Conservation (phyloP, 768 basidiomycete species). For the Leccinum boreale region DNA sequence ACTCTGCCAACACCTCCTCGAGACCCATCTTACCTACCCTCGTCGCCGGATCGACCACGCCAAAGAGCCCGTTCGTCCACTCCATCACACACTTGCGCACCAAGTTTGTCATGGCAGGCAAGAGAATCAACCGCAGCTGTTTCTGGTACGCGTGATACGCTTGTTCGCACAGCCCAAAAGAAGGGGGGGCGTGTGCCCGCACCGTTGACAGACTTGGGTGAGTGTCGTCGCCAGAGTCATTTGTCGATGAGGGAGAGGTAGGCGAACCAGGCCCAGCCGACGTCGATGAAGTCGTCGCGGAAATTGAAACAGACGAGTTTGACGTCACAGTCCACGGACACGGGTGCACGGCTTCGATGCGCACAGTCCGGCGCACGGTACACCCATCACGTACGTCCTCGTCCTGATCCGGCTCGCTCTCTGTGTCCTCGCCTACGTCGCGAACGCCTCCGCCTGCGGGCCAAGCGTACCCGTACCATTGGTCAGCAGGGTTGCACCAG, state of each 20-base stretch:
- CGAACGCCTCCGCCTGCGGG: slow-evolving; percentile 33
- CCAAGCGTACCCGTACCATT: slow-evolving; percentile 53
- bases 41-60: slow-evolving; percentile 50
- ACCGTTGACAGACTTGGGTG: slow-evolving; percentile 52
- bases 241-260: slow-evolving; percentile 16
- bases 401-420: slow-evolving; percentile 26
- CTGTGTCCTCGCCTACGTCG: slow-evolving; percentile 25
- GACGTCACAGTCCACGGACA: slow-evolving; percentile 55
- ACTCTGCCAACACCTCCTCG: slow-evolving; percentile 56
- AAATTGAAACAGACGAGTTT: slow-evolving; percentile 6
- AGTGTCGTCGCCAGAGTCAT: slow-evolving; percentile 19
- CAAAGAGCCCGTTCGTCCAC: slow-evolving; percentile 43
- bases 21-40: slow-evolving; percentile 51
- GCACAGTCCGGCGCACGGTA: slow-evolving; percentile 17
- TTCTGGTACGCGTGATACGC: slow-evolving; percentile 56
- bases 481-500: slow-evolving; percentile 74
- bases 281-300: slow-evolving; percentile 10
- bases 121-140: slow-evolving; percentile 56
- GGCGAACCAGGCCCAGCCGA: slow-evolving; percentile 27
- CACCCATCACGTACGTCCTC: slow-evolving; percentile 19
- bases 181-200: slow-evolving; percentile 54
- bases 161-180: slow-evolving; percentile 60
- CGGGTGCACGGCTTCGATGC: slow-evolving; percentile 41
- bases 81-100: slow-evolving; percentile 66
- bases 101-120: slow-evolving; percentile 66